A percentile compares a stretch with the other conserved stretches of the same genome.
Evolutionary conservation across 495 filamentous ascomycete species (phyloP).

Genomic region (Xylaria grammica): DNA sequence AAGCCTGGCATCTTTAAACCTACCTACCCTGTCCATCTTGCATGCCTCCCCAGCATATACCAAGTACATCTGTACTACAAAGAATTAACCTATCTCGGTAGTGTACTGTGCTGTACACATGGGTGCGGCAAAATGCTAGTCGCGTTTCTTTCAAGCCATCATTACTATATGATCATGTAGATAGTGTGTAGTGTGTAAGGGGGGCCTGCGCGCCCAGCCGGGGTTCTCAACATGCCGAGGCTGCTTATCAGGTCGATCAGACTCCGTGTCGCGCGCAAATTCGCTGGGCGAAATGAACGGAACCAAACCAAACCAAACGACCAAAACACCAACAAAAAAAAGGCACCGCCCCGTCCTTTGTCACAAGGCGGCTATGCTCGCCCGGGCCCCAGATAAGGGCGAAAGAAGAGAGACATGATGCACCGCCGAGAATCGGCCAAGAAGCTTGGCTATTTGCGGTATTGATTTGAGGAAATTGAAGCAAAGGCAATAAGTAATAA

Average conservation of each 20-base stretch:
- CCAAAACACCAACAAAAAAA: too few species aligned
- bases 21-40: slow-evolving; percentile 15
- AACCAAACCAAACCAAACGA: not conserved
- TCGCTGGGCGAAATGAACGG: slow-evolving; percentile 14
- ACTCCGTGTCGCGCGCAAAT: slow-evolving; percentile 2
- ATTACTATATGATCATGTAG: slow-evolving; percentile 12
- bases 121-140: not conserved
- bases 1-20: not conserved
- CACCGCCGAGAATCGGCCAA: slow-evolving; percentile 18
- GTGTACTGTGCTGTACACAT: not conserved
- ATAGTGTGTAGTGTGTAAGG: slow-evolving; percentile 4
- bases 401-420: not conserved
- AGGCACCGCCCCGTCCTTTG: not conserved
- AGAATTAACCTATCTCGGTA: not conserved
- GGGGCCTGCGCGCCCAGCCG: slow-evolving; percentile 12
- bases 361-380: not conserved
- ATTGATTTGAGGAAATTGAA: slow-evolving; percentile 2
- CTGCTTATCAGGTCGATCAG: slow-evolving; percentile 3
- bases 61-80: not conserved
- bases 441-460: slow-evolving; percentile 14
- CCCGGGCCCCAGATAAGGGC: not conserved
- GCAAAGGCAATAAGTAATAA: not conserved
- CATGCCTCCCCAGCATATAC: slow-evolving; percentile 16
- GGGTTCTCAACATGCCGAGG: slow-evolving; percentile 10
- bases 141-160: not conserved